Base-by-base conservation (phyloP, 2,329 filamentous ascomycete species). In the Verticillium klebahnii region DNA sequence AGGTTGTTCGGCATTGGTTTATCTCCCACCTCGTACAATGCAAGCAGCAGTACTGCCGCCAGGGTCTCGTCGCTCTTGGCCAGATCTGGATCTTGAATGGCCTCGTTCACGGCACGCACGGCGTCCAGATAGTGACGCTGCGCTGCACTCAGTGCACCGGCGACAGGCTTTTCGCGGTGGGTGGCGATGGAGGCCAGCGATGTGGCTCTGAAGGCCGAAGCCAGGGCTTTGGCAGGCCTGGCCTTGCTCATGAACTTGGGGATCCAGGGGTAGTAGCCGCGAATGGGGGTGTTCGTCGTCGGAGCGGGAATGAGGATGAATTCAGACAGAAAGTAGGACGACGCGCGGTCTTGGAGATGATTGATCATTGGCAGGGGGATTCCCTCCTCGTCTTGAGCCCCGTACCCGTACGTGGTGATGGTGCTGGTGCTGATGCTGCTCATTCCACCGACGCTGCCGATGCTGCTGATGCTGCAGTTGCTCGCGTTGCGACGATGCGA, bases 81-180 rank as follows among this genome's bases (percentile, higher is more conserved):
- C 31, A 61, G 39, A 23, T 58, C 37, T 2, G 65, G 63, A 17
- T 66, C 60, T 60, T 64, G 63, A n/a, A 66, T 60, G 2, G 65
- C 64, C 19, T 58, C 60, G 60, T 64, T 66, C 37, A 66, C 61
- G 31, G 63, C 61, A n/a, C 61, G 58, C 2, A 65, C 64, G 19
- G 65, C 65, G 15, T 59, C 40, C 14, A 65, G 29, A n/a, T 66
- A 66, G 40, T 66, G 64, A 8, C 59, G 60, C n/a, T 66, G 65
- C 6, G 65, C 65, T 7, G 63, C 59, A 8, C 62, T 55, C 17
- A 64, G 2, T 9, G 62, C 63, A 5, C 55, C 39, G 9, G 40
- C 58, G 15, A 60, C 7, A 23, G 12, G 32, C 15, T 61, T 58
- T 12, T 52, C 56, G 15, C 60, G 63, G 4, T 61, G 61, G n/a